Evolutionary conservation across 208 protist species (phyloP).

Genomic region (Acanthamoeba lugdunensis): DNA sequence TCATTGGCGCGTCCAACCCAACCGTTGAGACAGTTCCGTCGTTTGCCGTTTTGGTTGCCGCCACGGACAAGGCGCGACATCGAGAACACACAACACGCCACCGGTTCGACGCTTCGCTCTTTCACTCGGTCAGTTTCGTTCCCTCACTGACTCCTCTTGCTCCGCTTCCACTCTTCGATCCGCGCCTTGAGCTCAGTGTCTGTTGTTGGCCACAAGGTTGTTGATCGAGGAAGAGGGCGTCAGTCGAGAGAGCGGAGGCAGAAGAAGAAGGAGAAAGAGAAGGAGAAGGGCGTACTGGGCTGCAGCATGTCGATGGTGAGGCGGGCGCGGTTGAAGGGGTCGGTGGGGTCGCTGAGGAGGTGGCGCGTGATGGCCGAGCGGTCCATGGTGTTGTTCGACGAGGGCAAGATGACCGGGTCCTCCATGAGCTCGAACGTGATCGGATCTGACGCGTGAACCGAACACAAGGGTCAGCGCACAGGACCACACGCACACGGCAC

Average conservation of each 20-base stretch:
- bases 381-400: slow-evolving; percentile 74
- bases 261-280: background rate
- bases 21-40: too few species aligned
- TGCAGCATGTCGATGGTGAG: slow-evolving; percentile 74
- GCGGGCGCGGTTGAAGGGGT: slow-evolving; percentile 79
- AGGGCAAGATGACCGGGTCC: slow-evolving; percentile 81
- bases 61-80: too few species aligned
- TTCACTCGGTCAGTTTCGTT: too few species aligned
- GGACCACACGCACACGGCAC: too few species aligned
- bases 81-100: too few species aligned
- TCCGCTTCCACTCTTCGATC: slow-evolving; percentile 71
- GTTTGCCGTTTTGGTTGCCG: too few species aligned
- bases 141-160: background rate
- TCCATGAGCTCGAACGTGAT: slow-evolving; percentile 79
- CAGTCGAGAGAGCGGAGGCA: too few species aligned
- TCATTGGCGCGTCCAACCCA: too few species aligned
- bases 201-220: too few species aligned
- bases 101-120: too few species aligned
- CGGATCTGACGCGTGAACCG: slow-evolving; percentile 71
- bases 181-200: slow-evolving; percentile 71
- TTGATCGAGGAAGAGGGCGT: background rate
- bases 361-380: slow-evolving; percentile 77
- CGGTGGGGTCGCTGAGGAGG: slow-evolving; percentile 77
- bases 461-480: background rate
- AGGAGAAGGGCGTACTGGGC: slow-evolving; percentile 21